Evolutionary conservation across 345 rosid genomes (phyloP).

Genomic region (Iberis pinnata): DNA sequence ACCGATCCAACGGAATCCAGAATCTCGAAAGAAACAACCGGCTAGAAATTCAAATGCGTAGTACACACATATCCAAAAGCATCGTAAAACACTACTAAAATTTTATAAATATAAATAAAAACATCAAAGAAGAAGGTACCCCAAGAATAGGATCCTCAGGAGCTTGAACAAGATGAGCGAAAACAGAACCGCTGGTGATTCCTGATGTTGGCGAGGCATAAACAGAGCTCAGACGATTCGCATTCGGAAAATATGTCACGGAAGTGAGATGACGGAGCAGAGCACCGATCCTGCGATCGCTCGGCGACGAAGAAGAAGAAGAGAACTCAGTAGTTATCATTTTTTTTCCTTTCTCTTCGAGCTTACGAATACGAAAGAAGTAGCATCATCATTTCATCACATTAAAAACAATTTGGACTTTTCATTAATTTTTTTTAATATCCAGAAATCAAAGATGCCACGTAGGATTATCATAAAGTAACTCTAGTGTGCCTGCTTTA

Average conservation of each 20-base stretch:
- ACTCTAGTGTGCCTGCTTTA: too few relatives aligned
- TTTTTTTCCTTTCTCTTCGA: too few relatives aligned
- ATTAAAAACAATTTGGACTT: too few relatives aligned
- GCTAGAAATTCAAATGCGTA: background rate
- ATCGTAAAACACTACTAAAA: background rate
- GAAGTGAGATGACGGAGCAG: slow-evolving; percentile 39
- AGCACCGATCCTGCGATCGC: slow-evolving; percentile 44
- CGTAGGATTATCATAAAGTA: too few relatives aligned
- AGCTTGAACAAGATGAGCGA: slow-evolving; percentile 64
- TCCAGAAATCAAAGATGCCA: too few relatives aligned
- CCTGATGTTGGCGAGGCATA: slow-evolving; percentile 41
- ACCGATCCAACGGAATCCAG: slow-evolving; percentile 1
- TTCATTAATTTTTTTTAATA: too few relatives aligned
- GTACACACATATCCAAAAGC: background rate
- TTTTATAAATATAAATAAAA: background rate
- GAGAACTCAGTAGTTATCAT: slow-evolving; percentile 15
- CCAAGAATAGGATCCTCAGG: slow-evolving; percentile 94
- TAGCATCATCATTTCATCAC: too few relatives aligned
- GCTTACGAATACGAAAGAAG: too few relatives aligned
- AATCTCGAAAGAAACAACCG: background rate
- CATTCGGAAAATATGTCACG: background rate
- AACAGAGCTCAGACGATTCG: slow-evolving; percentile 24
- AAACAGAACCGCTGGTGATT: slow-evolving; percentile 48
- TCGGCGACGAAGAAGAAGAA: slow-evolving; percentile 31
- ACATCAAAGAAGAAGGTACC: slow-evolving; percentile 29